Conservation (phyloP, 108 stramenopile genomes). For the Seminavis robusta region DNA sequence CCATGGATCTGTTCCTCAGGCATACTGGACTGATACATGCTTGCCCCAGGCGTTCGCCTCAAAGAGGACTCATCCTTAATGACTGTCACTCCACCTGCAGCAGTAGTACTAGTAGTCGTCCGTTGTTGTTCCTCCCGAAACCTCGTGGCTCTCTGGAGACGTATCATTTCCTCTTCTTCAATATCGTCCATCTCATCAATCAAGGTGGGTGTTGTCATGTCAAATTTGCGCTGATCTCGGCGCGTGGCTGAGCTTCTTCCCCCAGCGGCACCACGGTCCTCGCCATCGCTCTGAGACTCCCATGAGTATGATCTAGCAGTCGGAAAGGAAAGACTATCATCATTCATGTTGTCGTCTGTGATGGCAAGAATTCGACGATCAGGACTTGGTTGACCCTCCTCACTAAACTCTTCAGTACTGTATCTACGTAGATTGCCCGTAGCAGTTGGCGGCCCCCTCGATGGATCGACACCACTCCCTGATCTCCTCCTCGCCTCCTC, state of each 20-base stretch:
- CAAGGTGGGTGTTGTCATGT: conserved; percentile 45
- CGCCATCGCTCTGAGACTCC: conserved; percentile 13
- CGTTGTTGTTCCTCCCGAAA: background rate
- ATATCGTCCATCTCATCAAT: conserved; percentile 40
- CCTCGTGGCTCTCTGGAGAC: background rate
- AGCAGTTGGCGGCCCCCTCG: too few relatives aligned
- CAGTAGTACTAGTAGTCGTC: too few relatives aligned
- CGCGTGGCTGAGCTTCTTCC: conserved; percentile 1
- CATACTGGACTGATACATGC: conserved; percentile 25
- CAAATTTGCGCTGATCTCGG: conserved; percentile 27
- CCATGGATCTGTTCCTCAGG: background rate
- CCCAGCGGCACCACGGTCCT: conserved; percentile 6
- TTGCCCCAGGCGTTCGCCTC: conserved; percentile 41
- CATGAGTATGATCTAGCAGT: too few relatives aligned
- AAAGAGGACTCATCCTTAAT: conserved; percentile 5
- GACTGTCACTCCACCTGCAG: too few relatives aligned
- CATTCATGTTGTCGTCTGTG: too few relatives aligned
- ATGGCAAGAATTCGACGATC: too few relatives aligned
- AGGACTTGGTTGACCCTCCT: too few relatives aligned
- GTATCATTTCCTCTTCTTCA: conserved; percentile 17
- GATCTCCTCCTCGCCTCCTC: too few relatives aligned
- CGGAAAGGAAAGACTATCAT: too few relatives aligned
- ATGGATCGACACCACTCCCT: too few relatives aligned
- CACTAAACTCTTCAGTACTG: too few relatives aligned
- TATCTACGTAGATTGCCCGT: too few relatives aligned